These are phyloP conservation scores for Magnolia kwangsiensis DNA, from an alignment of 164 flowering plant species.

Conservation along the genomic window DNA sequence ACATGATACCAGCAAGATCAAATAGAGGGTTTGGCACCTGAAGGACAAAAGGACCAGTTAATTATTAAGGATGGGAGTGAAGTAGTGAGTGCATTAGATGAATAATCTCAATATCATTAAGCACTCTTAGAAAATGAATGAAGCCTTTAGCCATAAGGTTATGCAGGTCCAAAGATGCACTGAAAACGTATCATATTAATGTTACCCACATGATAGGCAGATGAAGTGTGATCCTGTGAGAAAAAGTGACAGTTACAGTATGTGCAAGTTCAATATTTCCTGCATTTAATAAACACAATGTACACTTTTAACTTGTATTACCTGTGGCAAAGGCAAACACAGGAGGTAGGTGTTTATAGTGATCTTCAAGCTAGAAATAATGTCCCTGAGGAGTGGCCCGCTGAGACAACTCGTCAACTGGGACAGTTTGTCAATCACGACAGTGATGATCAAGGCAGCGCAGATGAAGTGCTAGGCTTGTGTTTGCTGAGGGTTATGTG, in stretches of 20 bases:
- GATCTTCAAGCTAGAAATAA: no score
- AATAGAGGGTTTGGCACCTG: slow-evolving; percentile 98
- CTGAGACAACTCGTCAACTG: no score
- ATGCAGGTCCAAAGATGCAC: background rate
- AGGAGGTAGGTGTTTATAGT: background rate
- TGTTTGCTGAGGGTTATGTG: no score
- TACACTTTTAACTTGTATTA: background rate
- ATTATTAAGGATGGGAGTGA: background rate
- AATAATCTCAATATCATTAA: background rate
- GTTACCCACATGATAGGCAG: background rate
- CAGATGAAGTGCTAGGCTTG: no score
- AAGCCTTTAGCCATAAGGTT: background rate
- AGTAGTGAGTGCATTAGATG: background rate
- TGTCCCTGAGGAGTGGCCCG: no score
- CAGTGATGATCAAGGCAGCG: no score
- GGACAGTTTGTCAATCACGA: no score
- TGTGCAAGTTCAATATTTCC: background rate
- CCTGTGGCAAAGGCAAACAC: background rate
- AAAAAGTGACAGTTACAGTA: background rate
- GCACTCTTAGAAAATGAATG: background rate
- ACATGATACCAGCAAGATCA: slow-evolving; percentile 99
- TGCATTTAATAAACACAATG: background rate
- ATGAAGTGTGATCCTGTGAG: background rate
- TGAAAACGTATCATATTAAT: background rate
- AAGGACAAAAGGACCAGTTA: slow-evolving; percentile 9